Evolutionary conservation across 2,329 filamentous ascomycete genomes (phyloP).

Genomic region (Fusarium neocosmosporiellum): DNA sequence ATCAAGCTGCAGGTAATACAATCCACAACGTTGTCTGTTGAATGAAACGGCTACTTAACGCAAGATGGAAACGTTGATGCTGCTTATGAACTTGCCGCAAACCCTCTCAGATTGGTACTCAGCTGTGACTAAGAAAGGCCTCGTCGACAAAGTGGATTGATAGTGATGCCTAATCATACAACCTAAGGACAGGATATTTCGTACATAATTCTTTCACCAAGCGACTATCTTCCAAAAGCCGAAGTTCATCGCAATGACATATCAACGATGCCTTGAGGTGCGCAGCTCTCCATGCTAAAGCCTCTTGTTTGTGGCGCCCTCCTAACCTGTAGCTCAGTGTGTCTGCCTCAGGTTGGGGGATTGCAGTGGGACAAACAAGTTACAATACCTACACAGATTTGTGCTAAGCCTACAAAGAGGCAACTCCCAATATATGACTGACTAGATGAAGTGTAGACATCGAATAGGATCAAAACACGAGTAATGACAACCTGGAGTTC

Average conservation of each 20-base stretch:
- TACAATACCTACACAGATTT: fast-evolving
- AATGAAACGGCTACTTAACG: not conserved
- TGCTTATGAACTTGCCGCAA: no score
- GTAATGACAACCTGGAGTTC: not conserved
- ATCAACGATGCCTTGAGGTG: not conserved
- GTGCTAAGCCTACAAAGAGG: not conserved
- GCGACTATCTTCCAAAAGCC: not conserved
- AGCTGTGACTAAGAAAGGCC: not conserved
- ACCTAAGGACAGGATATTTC: not conserved
- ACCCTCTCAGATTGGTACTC: no score
- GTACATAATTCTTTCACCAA: not conserved
- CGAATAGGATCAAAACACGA: not conserved
- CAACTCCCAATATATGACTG: not conserved
- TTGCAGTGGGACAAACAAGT: not conserved
- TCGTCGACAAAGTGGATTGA: not conserved
- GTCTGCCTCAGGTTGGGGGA: not conserved
- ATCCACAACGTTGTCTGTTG: not conserved
- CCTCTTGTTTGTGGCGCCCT: not conserved
- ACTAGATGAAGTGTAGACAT: not conserved
- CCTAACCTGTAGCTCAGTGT: not conserved
- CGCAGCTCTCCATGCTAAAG: no score
- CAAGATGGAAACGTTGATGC: no score
- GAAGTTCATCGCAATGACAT: not conserved
- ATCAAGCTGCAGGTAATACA: not conserved
- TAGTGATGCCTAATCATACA: not conserved